Evolutionary conservation across 108 stramenopile species (phyloP).

Genomic region (Nitzschia sp.): DNA sequence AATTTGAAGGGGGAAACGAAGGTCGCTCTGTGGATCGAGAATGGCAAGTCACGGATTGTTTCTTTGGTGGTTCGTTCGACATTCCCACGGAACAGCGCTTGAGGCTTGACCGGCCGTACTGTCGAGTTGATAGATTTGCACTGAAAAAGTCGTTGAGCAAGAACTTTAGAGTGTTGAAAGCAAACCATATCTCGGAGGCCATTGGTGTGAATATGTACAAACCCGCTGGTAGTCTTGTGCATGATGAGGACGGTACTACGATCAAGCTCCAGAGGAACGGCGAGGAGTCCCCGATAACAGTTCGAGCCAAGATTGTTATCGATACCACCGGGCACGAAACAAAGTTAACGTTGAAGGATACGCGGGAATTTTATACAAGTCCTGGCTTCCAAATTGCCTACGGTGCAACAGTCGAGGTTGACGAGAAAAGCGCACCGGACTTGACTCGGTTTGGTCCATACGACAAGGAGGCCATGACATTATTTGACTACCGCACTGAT

Average conservation of each 20-base stretch:
- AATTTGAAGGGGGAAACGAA: constrained; percentile 31
- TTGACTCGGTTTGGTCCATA: constrained; percentile 78
- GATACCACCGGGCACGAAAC: constrained; percentile 95
- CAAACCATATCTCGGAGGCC: constrained; percentile 73
- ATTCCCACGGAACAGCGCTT: constrained; percentile 72
- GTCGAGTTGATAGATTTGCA: constrained; percentile 75
- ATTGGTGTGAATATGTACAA: constrained; percentile 78
- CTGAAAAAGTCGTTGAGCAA: constrained; percentile 62
- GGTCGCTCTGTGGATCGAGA: constrained; percentile 59
- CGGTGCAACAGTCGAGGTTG: constrained; percentile 78
- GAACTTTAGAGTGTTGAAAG: constrained; percentile 54
- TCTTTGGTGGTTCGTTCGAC: constrained; percentile 90
- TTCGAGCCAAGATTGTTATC: constrained; percentile 83
- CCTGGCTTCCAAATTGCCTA: constrained; percentile 97
- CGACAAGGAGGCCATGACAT: constrained; percentile 92
- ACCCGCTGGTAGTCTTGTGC: constrained; percentile 64
- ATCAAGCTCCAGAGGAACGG: constrained; percentile 55
- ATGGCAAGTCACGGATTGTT: constrained; percentile 92
- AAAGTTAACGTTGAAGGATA: constrained; percentile 77
- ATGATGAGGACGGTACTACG: constrained; percentile 68
- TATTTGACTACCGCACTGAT: constrained; percentile 97
- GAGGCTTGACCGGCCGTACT: constrained; percentile 82
- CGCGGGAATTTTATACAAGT: constrained; percentile 43
- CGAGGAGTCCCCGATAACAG: constrained; percentile 39
- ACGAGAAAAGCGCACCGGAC: constrained; percentile 57